Percentiles rank a stretch among this genome's conserved stretches.
Conservation (phyloP, 441 rosid genomes). For the Syzygium syzygioides region DNA sequence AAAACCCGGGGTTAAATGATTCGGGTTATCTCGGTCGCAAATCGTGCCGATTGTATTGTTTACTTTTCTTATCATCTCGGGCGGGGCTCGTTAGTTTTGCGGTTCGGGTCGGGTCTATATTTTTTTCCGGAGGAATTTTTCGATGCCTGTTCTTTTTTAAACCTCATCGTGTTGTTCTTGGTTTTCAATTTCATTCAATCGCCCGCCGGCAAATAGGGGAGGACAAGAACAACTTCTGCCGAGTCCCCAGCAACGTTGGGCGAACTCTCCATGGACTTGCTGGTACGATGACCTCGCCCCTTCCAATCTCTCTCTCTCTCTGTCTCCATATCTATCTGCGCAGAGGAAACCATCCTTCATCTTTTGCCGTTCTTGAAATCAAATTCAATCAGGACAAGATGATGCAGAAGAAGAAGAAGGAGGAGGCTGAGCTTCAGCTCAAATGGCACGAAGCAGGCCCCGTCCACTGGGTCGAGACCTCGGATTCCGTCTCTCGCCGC, state of each 20-base stretch:
- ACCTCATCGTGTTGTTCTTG: neutral
- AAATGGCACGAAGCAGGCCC: conserved; percentile 19
- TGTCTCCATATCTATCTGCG: neutral
- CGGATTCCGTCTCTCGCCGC: conserved; percentile 58
- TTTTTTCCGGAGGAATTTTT: neutral
- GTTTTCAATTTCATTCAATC: neutral
- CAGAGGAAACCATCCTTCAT: neutral
- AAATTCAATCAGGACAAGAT: conserved; percentile 23
- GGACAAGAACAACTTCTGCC: neutral
- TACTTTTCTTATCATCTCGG: neutral
- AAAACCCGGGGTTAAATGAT: neutral
- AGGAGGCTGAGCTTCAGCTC: conserved; percentile 22
- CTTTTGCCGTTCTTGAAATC: neutral
- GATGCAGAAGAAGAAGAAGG: conserved; percentile 38
- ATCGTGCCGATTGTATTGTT: neutral
- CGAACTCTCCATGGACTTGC: neutral
- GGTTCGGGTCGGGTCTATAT: neutral
- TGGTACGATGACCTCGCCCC: neutral
- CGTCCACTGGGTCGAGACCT: conserved; percentile 64
- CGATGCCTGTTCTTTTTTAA: no score
- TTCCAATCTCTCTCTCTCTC: neutral
- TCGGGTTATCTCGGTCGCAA: no score
- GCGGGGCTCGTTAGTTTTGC: neutral
- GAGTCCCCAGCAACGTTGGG: neutral
- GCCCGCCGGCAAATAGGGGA: neutral